Evolutionary conservation across 2,329 filamentous ascomycete species (phyloP).

Genomic region (Raffaelea albimanens): DNA sequence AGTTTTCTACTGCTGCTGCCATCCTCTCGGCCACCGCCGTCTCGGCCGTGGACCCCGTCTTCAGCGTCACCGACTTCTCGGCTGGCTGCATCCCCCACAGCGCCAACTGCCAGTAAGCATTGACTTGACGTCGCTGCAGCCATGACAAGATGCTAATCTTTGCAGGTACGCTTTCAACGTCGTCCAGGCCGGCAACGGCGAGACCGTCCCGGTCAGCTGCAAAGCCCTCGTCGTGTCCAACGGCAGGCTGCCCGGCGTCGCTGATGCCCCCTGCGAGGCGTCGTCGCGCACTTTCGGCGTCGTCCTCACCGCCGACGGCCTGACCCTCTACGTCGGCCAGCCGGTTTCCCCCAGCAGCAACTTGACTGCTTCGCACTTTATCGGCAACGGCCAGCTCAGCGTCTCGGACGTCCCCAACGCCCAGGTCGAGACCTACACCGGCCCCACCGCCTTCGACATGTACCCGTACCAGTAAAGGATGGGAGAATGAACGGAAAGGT

Average conservation of each 20-base stretch:
- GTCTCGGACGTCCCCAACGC: background rate
- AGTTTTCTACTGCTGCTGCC: background rate
- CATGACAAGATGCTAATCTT: background rate
- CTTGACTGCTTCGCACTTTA: background rate
- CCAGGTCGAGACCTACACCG: conserved; percentile 1
- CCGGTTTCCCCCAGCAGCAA: background rate
- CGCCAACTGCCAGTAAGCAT: background rate
- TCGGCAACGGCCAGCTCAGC: background rate
- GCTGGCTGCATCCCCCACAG: conserved; percentile 1
- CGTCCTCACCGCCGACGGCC: background rate
- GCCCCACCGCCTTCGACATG: conserved; percentile 1
- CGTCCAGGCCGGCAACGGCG: background rate
- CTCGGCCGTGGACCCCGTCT: background rate
- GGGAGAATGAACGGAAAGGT: too few relatives aligned
- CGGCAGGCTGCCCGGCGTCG: background rate
- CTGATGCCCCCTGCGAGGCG: background rate
- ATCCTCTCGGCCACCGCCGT: background rate
- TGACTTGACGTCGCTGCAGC: background rate
- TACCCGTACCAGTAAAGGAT: too few relatives aligned
- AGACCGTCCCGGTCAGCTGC: background rate
- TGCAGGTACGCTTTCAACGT: conserved; percentile 2
- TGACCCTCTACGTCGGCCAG: conserved; percentile 1
- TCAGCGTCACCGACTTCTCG: conserved; percentile 1
- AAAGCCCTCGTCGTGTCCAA: background rate
- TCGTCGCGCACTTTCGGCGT: conserved; percentile 1